Base-by-base conservation (phyloP, 768 basidiomycete species). In the Pleurotus tuoliensis region DNA sequence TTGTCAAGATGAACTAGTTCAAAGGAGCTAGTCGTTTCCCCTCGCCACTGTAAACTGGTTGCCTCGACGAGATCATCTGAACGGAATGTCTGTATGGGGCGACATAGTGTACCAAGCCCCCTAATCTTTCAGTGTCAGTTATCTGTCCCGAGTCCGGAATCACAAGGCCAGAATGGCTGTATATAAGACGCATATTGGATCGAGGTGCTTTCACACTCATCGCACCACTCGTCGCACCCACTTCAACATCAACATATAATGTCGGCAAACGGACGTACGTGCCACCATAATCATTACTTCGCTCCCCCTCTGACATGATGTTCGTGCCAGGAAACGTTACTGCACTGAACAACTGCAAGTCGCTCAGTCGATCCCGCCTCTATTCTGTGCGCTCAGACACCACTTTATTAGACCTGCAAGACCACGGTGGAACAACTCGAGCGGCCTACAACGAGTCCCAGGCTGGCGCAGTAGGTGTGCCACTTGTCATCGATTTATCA, bases 271-370 rank as follows among this genome's bases (percentile, higher is more conserved):
- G 37, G n/a, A 12, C 18, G 48, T 50, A 27, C 48, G 48, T 50
- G 13, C 48, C 27, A 11, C 11, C 12, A 11, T 30, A 16, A 6
- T 38, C 52, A 5, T 15, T 34, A 34, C 30, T 8, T 11, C 16
- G 20, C 13, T 22, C 8, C 37, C 54, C 27, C 34, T 55, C 53
- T 41, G 16, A 60, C 34, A 49, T 13, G 47, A 18, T 22, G 46
- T 58, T 53, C 59, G 7, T 22, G 5, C 24, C 24, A 69, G 72
- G 67, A 41, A 59, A 64, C 47, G 63, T 66, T 16, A 75, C 74
- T 16, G 55, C 57, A 3, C 62, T 76, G 52, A 66, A 86, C 66
- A 85, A 85, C 66, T 69, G 83, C 77, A 58, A 63, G 76, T 56
- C 16, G 38, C 16, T 27, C 18, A 11, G 11, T 8, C 8, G 8